These are phyloP conservation scores for Colletotrichum graminicola DNA, from an alignment of 2,329 filamentous ascomycete genomes.

Conservation along the genomic window DNA sequence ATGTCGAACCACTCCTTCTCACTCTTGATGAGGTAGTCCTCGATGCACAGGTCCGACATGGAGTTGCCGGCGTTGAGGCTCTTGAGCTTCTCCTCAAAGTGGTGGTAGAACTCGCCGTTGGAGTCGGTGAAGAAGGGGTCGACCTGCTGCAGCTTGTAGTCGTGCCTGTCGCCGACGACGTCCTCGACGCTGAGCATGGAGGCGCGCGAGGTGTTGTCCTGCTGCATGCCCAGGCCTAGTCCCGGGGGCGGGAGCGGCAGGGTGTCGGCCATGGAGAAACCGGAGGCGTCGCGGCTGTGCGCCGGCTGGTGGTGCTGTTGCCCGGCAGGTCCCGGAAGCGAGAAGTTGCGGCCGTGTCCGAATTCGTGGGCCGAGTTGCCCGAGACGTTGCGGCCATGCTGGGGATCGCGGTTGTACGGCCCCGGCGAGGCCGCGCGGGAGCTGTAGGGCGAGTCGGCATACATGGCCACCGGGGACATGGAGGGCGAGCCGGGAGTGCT, in stretches of 20 bases:
- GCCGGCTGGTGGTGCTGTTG: conserved; percentile 1
- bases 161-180: conserved; percentile 70
- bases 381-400: conserved; percentile 37
- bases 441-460: conserved; percentile 36
- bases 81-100: conserved; percentile 69
- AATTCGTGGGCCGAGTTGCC: background rate
- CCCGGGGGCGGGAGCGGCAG: conserved; percentile 45
- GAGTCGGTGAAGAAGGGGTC: conserved; percentile 77
- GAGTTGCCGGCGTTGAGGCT: conserved; percentile 67
- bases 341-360: conserved; percentile 36
- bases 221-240: conserved; percentile 34
- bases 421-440: conserved; percentile 34
- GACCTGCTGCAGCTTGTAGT: conserved; percentile 74
- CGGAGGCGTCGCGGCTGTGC: conserved; percentile 34
- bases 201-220: conserved; percentile 45
- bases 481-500: conserved; percentile 37
- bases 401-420: background rate
- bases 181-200: conserved; percentile 67
- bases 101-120: conserved; percentile 70
- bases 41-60: conserved; percentile 71
- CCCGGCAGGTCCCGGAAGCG: conserved; percentile 31
- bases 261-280: conserved; percentile 45
- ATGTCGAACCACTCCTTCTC: conserved; percentile 76
- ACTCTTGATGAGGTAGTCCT: conserved; percentile 72
- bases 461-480: conserved; percentile 33